These are phyloP conservation scores for Colletotrichum liriopes DNA, from an alignment of 2,329 filamentous ascomycete genomes.

Conservation along the genomic window DNA sequence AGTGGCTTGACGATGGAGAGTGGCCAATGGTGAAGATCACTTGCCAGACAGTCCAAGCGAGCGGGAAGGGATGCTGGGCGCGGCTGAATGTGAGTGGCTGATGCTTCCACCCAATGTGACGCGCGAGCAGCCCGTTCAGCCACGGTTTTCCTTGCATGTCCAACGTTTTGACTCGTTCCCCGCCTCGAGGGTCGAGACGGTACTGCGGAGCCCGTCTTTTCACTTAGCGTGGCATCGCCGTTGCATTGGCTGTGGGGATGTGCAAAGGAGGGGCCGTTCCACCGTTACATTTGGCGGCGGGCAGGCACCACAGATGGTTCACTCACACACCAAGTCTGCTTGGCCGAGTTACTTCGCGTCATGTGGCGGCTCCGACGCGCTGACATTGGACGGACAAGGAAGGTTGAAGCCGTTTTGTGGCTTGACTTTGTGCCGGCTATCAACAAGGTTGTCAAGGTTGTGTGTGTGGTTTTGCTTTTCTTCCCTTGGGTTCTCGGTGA, in stretches of 20 bases:
- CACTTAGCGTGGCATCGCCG: conserved; percentile 11
- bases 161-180: conserved; percentile 20
- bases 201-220: conserved; percentile 15
- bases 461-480: conserved; percentile 5
- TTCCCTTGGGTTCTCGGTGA: conserved; percentile 6
- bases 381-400: conserved; percentile 32
- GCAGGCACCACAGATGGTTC: conserved; percentile 2
- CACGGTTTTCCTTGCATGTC: conserved; percentile 1
- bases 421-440: conserved; percentile 15
- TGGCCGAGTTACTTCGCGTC: conserved; percentile 35
- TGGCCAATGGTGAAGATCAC: conserved; percentile 6
- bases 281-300: conserved; percentile 40
- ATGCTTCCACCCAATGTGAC: conserved; percentile 26
- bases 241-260: not conserved
- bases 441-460: conserved; percentile 5
- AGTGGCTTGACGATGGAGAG: conserved; percentile 28
- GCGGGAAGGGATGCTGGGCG: conserved; percentile 12
- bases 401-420: conserved; percentile 29
- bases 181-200: conserved; percentile 23
- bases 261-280: conserved; percentile 37
- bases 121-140: conserved; percentile 27
- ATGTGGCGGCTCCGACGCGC: conserved; percentile 33
- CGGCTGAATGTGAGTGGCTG: conserved; percentile 33
- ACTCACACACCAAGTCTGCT: conserved; percentile 10
- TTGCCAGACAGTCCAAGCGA: conserved; percentile 7